phyloP scores from a whole-genome alignment of 441 rosid genomes.

The Pelargonium exstipulatum region DNA sequence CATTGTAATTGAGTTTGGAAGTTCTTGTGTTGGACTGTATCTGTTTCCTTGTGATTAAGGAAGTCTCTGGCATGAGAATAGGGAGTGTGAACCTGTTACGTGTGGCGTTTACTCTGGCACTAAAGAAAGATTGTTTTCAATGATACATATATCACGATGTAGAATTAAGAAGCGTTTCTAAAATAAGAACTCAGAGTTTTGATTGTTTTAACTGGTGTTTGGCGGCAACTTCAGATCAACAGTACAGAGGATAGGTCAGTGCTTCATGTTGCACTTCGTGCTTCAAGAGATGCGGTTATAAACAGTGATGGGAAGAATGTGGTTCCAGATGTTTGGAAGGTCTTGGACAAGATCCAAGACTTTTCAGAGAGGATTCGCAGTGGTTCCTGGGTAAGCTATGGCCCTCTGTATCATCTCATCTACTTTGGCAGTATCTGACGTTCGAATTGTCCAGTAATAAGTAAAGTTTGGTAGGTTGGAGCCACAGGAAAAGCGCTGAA shows the following conservation, averaged over 20 bases:
- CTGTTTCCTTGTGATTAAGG: background rate
- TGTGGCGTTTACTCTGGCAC: background rate
- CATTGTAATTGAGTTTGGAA: background rate
- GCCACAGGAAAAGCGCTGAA: constrained; percentile 82
- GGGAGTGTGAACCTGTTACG: background rate
- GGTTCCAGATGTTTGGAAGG: constrained; percentile 86
- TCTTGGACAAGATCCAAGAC: constrained; percentile 72
- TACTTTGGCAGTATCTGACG: constrained; percentile 13
- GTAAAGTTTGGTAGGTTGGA: constrained; percentile 61
- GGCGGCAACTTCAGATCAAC: constrained; percentile 55
- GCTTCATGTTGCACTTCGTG: constrained; percentile 91
- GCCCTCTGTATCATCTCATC: constrained; percentile 12
- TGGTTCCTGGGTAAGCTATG: constrained; percentile 77
- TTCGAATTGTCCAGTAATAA: constrained; percentile 22
- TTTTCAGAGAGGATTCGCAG: constrained; percentile 86
- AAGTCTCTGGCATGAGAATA: background rate
- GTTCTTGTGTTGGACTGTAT: constrained; percentile 4
- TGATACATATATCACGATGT: background rate
- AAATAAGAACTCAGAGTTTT: constrained; percentile 1
- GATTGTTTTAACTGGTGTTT: constrained; percentile 14
- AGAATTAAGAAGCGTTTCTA: background rate
- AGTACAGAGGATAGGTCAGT: constrained; percentile 88
- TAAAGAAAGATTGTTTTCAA: background rate
- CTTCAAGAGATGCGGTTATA: constrained; percentile 69
- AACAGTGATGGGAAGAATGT: constrained; percentile 80